These are phyloP conservation scores for Zasmidium cellare DNA, from an alignment of 2,329 filamentous ascomycete genomes.

Conservation along the genomic window DNA sequence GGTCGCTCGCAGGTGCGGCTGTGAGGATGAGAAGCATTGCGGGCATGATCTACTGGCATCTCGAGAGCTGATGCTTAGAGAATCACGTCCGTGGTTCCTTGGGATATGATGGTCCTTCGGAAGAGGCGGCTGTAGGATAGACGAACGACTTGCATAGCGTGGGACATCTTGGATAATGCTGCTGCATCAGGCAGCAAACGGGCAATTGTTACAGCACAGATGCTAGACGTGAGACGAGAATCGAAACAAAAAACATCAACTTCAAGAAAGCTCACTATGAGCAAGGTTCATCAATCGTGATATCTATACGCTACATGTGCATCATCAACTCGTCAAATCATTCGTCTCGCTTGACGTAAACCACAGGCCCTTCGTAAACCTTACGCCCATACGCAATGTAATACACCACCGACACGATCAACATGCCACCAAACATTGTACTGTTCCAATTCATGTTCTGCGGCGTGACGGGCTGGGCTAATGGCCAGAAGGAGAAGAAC, in stretches of 20 bases:
- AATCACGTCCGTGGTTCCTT: neutral
- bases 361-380: constrained; percentile 21
- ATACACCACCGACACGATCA: constrained; percentile 16
- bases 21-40: neutral
- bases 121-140: neutral
- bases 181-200: neutral
- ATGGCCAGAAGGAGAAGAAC: constrained; percentile 19
- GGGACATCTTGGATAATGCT: no score
- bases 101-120: neutral
- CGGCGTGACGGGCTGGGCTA: constrained; percentile 11
- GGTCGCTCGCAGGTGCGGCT: neutral
- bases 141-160: no score
- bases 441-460: constrained; percentile 17
- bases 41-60: neutral
- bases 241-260: neutral
- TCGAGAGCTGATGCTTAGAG: neutral
- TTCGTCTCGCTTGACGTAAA: constrained; percentile 16
- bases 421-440: constrained; percentile 21
- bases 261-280: no score
- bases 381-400: constrained; percentile 18
- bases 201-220: neutral
- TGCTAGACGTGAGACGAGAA: neutral
- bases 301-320: neutral
- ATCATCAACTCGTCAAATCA: neutral
- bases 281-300: neutral